A percentile compares a stretch with the other conserved stretches of the same genome.
phyloP scores from a whole-genome alignment of 2,329 filamentous ascomycete genomes.

The Aureobasidium pullulans region DNA sequence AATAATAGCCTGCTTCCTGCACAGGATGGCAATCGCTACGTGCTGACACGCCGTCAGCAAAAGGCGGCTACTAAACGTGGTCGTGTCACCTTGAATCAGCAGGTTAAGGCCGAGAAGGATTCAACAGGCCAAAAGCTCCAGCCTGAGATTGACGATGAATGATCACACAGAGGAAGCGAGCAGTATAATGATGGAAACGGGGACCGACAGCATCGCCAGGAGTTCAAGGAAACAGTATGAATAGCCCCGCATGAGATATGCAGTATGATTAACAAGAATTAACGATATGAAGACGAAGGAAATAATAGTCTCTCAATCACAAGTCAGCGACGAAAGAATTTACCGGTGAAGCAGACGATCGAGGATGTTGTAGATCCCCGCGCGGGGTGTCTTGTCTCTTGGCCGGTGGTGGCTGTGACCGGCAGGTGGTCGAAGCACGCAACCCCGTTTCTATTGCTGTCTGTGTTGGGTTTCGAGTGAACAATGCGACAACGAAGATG shows the following conservation, averaged over 20 bases:
- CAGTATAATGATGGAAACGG: background rate
- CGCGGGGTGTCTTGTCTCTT: background rate
- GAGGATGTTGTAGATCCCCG: background rate
- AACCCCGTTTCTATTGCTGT: background rate
- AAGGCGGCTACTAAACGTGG: background rate
- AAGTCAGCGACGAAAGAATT: background rate
- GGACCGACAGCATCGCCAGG: background rate
- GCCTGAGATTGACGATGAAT: background rate
- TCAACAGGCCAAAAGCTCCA: background rate
- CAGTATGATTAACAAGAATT: background rate
- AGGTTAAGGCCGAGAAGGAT: background rate
- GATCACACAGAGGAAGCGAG: background rate
- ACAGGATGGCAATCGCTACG: background rate
- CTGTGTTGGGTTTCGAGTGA: background rate
- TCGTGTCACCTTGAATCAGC: background rate
- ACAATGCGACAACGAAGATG: background rate
- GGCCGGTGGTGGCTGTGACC: background rate
- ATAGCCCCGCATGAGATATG: background rate
- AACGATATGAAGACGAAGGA: background rate
- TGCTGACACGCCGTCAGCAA: background rate
- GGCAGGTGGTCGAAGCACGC: background rate
- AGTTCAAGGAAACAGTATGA: background rate
- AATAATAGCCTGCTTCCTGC: background rate
- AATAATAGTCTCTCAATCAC: background rate
- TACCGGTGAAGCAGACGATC: background rate